These are phyloP conservation scores for Cladorrhinum samala DNA, from an alignment of 495 filamentous ascomycete species.

Conservation along the genomic window DNA sequence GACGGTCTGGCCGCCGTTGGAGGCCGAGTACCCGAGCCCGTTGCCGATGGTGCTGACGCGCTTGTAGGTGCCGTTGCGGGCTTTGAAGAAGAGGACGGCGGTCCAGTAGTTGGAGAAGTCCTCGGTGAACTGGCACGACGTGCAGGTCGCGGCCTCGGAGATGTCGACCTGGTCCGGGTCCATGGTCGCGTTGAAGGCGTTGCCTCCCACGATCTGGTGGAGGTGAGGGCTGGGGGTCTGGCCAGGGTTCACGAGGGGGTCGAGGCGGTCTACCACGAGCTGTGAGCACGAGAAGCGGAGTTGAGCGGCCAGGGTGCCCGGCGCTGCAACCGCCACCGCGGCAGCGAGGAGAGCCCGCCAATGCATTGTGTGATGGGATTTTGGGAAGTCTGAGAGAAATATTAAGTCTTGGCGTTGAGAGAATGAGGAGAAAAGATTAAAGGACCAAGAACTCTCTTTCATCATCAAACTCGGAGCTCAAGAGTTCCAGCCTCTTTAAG, in stretches of 20 bases:
- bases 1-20: conserved; percentile 33
- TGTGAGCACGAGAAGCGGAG: conserved; percentile 5
- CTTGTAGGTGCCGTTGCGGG: conserved; percentile 33
- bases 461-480: too few species aligned
- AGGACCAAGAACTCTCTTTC: too few species aligned
- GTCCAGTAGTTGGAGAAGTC: conserved; percentile 9
- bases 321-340: not conserved
- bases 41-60: conserved; percentile 25
- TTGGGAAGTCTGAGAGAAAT: not conserved
- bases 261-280: conserved; percentile 2
- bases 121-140: conserved; percentile 5
- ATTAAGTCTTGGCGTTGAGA: too few species aligned
- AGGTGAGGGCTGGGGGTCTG: conserved; percentile 1
- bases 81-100: conserved; percentile 7
- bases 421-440: too few species aligned
- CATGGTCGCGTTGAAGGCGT: conserved; percentile 1
- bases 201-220: conserved; percentile 2
- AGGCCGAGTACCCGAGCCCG: conserved; percentile 6
- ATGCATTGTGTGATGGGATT: not conserved
- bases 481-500: too few species aligned
- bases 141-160: not conserved
- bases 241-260: conserved; percentile 5
- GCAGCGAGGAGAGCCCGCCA: not conserved
- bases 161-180: not conserved
- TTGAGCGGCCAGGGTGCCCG: not conserved